Evolutionary conservation across 768 basidiomycete genomes (phyloP), one percentile per base, ranked within the genome.

Genomic region (Hemileccinum rubropunctum): DNA sequence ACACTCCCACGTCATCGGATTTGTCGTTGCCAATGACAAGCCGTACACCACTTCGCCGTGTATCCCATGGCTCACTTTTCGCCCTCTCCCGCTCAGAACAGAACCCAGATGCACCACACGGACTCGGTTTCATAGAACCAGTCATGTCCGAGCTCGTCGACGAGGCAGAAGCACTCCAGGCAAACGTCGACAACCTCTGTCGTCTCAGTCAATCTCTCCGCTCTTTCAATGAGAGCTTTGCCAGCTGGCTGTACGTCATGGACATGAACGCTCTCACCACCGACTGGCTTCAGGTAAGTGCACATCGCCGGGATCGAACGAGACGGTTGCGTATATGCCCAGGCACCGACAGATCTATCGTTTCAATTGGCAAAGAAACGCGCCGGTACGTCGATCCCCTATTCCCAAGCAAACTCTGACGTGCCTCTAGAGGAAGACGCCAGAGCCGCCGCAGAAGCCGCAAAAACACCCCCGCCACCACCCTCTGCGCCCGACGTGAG

Each of bases 211-310:
- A 84, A 40, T 84, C 89, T 17, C 76, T 98, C 45, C 79, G 81
- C 13, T 84, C 82, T 5, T 95, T 95, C 75, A 97, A 97, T 65
- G 94, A 98, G 68, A 82, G 84, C 13, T 95, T 98, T 61, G 88
- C 94, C 13, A 91, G 89, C 63, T 95, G 84, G 80, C 69, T 95
- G 11, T 95, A 94, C 64, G 82, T 86, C 20, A 85, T 95, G 82
- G 87, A 91, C 63, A 95, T 98, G 91, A 93, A 95, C 63, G 84
- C 91, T 3, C 78, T 95, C 49, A 93, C 92, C n/a, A 84, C 84
- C 0, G 94, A 97, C 64, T 97, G 92, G 92, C 83, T 81, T 1
- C 87, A 94, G 77, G 91, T 86, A 53, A 11, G 61, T n/a, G 6
- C 27, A 6, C 1, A 3, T 32, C 17, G 0, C 37, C 28, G 3